Conservation (phyloP, 345 rosid species). For the Garcia nutans region DNA sequence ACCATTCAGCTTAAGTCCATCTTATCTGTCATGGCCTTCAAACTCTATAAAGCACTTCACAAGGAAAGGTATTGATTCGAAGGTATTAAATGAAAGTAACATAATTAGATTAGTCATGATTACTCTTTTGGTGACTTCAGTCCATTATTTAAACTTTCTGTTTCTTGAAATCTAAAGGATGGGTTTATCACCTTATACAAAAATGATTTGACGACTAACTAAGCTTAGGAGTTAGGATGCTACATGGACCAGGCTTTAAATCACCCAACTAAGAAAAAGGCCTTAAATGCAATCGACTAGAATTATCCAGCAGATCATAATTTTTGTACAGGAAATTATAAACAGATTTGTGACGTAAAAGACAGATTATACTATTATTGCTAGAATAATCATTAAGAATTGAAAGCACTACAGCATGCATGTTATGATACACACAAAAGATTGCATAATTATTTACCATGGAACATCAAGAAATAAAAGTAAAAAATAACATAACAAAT, state of each 20-base stretch:
- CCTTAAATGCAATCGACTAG: neutral
- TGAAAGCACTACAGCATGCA: neutral
- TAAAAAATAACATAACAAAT: neutral
- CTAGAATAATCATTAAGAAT: neutral
- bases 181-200: neutral
- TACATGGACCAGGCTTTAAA: neutral
- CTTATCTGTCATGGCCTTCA: neutral
- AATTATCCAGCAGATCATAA: neutral
- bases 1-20: neutral
- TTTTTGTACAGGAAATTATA: too few relatives aligned
- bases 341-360: neutral
- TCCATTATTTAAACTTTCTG: neutral
- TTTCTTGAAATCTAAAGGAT: neutral
- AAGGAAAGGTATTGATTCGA: neutral
- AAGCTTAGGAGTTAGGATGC: neutral
- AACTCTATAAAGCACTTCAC: neutral
- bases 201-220: neutral
- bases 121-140: neutral
- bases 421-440: neutral
- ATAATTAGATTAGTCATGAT: neutral
- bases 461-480: neutral
- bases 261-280: too few relatives aligned
- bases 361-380: neutral
- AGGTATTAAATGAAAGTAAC: neutral
- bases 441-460: neutral